A percentile compares a stretch with the other conserved stretches of the same genome.
These are phyloP conservation scores for Calonectria montana DNA, from an alignment of 2,329 filamentous ascomycete genomes.

Conservation along the genomic window DNA sequence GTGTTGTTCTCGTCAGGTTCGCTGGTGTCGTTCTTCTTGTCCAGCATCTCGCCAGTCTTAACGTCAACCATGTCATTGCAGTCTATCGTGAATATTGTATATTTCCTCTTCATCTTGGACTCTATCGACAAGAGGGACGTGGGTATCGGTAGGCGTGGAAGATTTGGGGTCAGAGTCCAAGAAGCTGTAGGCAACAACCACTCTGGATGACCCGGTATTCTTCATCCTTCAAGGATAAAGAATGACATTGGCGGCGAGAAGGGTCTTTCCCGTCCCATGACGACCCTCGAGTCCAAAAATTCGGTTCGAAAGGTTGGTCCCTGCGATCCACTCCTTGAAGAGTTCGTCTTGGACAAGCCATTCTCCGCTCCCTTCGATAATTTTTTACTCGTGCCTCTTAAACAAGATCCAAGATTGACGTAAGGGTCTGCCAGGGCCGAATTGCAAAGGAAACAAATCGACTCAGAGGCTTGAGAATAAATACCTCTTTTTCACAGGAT, in stretches of 20 bases:
- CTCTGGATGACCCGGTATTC: constrained; percentile 3
- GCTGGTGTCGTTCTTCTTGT: background rate
- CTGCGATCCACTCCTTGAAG: constrained; percentile 12
- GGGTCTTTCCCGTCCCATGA: constrained; percentile 48
- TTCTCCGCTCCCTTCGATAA: constrained; percentile 44
- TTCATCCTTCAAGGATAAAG: constrained; percentile 39
- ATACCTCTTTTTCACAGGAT: background rate
- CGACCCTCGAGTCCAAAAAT: constrained; percentile 43
- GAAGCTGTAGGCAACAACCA: constrained; percentile 21
- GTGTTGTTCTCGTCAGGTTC: constrained; percentile 3
- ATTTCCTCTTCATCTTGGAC: constrained; percentile 25
- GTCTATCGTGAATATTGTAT: constrained; percentile 13
- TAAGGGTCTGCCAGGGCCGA: background rate
- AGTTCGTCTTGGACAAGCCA: constrained; percentile 10
- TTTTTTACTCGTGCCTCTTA: constrained; percentile 41
- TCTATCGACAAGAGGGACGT: constrained; percentile 24
- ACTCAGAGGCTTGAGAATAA: background rate
- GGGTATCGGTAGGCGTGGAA: background rate
- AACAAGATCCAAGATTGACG: background rate
- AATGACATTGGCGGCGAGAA: constrained; percentile 46
- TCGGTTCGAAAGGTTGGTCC: background rate
- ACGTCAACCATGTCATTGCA: background rate
- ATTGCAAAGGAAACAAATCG: background rate
- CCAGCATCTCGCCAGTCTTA: constrained; percentile 9
- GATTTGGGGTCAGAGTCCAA: constrained; percentile 10